These are phyloP conservation scores for Hemisphaericaspora xylofermentans DNA, from an alignment of 1,139 yeast genomes.

Conservation along the genomic window DNA sequence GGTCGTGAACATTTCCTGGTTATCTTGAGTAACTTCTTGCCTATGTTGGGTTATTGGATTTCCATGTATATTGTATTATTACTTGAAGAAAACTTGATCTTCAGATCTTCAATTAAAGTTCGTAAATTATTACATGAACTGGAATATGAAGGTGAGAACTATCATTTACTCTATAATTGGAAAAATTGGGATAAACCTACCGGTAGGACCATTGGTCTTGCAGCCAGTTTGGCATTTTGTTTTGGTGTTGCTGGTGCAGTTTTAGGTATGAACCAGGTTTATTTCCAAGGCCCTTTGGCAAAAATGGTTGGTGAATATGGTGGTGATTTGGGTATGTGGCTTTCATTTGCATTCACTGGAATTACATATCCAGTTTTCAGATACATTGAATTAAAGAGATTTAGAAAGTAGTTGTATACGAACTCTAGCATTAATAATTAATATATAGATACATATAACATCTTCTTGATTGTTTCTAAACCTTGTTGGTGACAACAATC, in stretches of 20 bases:
- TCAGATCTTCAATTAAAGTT: constrained; percentile 55
- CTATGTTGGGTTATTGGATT: constrained; percentile 93
- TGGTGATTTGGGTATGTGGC: constrained; percentile 49
- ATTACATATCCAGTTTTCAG: constrained; percentile 62
- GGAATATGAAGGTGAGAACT: constrained; percentile 53
- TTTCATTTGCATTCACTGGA: constrained; percentile 70
- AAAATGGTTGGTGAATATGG: constrained; percentile 22
- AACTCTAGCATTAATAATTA: neutral
- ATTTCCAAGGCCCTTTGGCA: constrained; percentile 31
- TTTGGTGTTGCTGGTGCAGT: constrained; percentile 32
- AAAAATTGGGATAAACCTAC: constrained; percentile 58
- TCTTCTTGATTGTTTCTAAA: no score
- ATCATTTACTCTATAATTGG: constrained; percentile 54
- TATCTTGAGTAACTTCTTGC: constrained; percentile 78
- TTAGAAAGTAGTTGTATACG: constrained; percentile 13
- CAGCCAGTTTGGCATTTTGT: constrained; percentile 24
- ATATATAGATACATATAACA: no score
- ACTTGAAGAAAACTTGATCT: constrained; percentile 70
- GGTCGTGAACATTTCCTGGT: constrained; percentile 74
- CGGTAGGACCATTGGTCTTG: constrained; percentile 40
- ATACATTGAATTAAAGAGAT: constrained; percentile 58
- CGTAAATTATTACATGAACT: constrained; percentile 44
- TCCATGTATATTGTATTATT: constrained; percentile 73
- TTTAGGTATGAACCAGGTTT: constrained; percentile 34
- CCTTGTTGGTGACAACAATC: no score